Base-by-base conservation (phyloP, 2,329 filamentous ascomycete genomes). In the Colletotrichum phormii region DNA sequence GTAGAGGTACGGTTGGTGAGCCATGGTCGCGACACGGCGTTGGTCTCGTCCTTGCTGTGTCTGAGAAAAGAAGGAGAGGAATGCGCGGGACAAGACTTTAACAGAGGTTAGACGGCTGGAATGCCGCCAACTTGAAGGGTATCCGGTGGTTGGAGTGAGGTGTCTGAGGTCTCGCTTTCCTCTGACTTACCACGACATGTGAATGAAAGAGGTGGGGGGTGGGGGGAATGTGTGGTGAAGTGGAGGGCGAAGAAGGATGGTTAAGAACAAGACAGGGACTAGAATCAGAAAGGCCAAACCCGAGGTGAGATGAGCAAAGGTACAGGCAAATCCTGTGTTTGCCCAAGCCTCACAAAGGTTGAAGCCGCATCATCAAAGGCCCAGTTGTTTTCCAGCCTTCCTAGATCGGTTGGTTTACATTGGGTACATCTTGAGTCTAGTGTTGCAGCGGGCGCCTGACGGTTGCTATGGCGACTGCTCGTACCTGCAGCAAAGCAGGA, bases 1-100 rank as follows among this genome's bases (percentile, higher is more conserved):
- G 83, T 97, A 97, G 82, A 96, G 88, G 85, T 92, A 97, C 67
- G 94, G 94, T 82, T 81, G 83, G 51, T 78, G 80, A 73, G 78
- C 81, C 82, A 82, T 83, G 26, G 26, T 77, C 49, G 54, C 63
- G 35, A 54, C 31, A 70, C 46, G 4, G 53, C 24, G 49, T 60
- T 33, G n/a, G n/a, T 66, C 18, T 46, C 33, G 22, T 64, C 26
- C 29, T 31, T 53, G 26, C 55, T n/a, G 22, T 26, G 22, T 31
- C n/a, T n/a, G 49, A 59, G 29, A 54, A 18, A n/a, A 54, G 8
- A 29, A 11, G 15, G 24, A 46, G 11, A 51, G 61, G 67, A 71
- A 71, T 63, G 65, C 63, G 26, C 46, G n/a, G 13, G 37, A 61
- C 24, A n/a, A 46, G 49, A 26, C 35, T 31, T 26, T 24, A 26